Base-by-base conservation (phyloP, 202 grass and related monocot species). In the Musa balbisiana region DNA sequence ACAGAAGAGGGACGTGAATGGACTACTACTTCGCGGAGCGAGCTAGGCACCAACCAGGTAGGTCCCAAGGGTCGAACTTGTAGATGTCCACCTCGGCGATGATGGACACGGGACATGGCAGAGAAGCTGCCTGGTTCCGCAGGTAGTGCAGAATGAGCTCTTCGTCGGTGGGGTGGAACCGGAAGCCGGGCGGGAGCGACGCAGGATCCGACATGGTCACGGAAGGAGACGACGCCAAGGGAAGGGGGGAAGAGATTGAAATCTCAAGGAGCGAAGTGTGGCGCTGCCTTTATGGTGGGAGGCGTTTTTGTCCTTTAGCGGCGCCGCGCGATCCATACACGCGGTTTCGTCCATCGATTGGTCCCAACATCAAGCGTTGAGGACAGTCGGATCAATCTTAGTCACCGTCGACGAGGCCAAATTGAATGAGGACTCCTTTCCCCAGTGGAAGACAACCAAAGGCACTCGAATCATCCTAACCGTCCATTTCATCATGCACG, bases 21-120 rank as follows among this genome's bases (percentile, higher is more conserved):
- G 4, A 43, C 27, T 2, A 33, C 25, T 26, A 4, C 33, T 43
- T 43, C 4, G 33, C 33, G 33, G 33, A 8, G 33, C 5, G 33
- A 43, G 33, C 33, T 43, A 43, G 8, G 4, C 4, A 43, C 33
- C 5, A 43, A 95, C 92, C 85, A 27, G 91, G 91, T 0, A 94
- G 85, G 3, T 95, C 84, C 91, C 91, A 95, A 0, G 91, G 91
- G 51, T 95, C 79, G 65, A 81, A 83, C 70, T 89, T 95, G 88
- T 95, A 95, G 84, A 95, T 91, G 81, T 95, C 88, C 10, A 95
- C 85, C 77, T 91, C 91, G 13, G 91, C 88, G 81, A 94, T 83
- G 53, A 94, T 69, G 8, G 76, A 62, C 0, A 83, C 91, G 1
- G 88, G 88, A 53, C 91, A 95, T 0, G 91, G 84, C 66, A 83